Conservation (phyloP, 257 asterid species). For the Cynanchum wilfordii region DNA sequence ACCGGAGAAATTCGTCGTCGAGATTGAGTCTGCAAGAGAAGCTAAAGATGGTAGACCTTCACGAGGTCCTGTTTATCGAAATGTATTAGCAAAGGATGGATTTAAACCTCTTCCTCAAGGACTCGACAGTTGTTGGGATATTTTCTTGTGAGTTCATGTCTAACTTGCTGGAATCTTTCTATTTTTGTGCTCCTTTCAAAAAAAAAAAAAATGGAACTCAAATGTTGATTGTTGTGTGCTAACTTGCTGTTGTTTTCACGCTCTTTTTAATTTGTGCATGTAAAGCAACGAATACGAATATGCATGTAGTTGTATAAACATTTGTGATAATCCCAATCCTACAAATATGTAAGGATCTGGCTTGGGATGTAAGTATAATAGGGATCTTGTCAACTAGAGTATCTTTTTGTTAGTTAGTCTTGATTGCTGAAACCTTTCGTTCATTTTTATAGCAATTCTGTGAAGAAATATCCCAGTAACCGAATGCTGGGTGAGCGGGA, state of each 20-base stretch:
- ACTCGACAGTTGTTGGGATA: constrained; percentile 66
- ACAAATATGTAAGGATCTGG: no score
- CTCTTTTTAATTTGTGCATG: background rate
- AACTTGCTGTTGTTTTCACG: background rate
- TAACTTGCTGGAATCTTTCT: background rate
- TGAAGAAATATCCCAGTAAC: constrained; percentile 43
- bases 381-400: no score
- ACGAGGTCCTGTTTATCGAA: constrained; percentile 64
- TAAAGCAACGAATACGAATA: background rate
- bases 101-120: constrained; percentile 51
- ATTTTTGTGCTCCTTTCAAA: background rate
- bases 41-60: constrained; percentile 55
- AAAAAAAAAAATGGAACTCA: background rate
- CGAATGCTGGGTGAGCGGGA: constrained; percentile 81
- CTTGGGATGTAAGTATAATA: no score
- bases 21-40: constrained; percentile 56
- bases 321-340: no score
- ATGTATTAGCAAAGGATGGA: constrained; percentile 49
- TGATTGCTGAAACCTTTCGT: background rate
- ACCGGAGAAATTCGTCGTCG: constrained; percentile 38
- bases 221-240: background rate
- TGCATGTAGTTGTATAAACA: background rate
- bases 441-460: constrained; percentile 47
- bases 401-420: background rate
- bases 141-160: constrained; percentile 47